Base-by-base conservation (phyloP, 176 grass and related monocot species). In the Carex kokanica region DNA sequence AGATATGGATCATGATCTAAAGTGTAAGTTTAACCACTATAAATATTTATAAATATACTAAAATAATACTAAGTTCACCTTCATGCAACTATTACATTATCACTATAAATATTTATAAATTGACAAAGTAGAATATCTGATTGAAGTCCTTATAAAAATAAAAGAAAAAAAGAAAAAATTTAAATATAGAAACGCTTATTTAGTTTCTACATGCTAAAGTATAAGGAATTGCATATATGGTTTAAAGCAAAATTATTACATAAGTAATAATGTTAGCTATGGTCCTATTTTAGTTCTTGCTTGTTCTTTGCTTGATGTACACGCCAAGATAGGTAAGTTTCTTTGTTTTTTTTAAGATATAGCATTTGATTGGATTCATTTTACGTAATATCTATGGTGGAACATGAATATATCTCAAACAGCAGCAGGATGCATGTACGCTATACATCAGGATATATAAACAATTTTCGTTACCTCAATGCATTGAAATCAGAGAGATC, bases 221-320 rank as follows among this genome's bases (percentile, higher is more conserved):
- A 71, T 18, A 12, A 43, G 67, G 47, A 54, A 25, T 75, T 75
- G 72, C 23, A 53, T 11, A 75, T 53, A 45, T 16, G 47, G 47
- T 75, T 75, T n/a, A 25, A 17, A 75, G 5, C 9, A 43, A n/a
- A 53, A 75, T 77, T 77, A 77, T 77, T 77, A 24, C 49, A 74
- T 74, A 3, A 77, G 73, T 47, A 77, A 77, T 77, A 17, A 77
- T 77, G 4, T 14, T 77, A 29, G 47, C 13, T 77, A 17, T 5
- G 73, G 45, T 55, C 73, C 36, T 38, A 38, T 6, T 38, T 5
- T 38, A 38, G 36, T 38, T 38, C 36, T 38, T 38, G 36, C 36
- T 38, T 38, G 5, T 5, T 38, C 36, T 38, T 77, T 77, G 73
- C 73, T 77, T 77, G 25, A 53, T 29, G 24, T 77, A 15, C 73